Evolutionary conservation across 257 asterid species (phyloP).

Genomic region (Mitragyna speciosa): DNA sequence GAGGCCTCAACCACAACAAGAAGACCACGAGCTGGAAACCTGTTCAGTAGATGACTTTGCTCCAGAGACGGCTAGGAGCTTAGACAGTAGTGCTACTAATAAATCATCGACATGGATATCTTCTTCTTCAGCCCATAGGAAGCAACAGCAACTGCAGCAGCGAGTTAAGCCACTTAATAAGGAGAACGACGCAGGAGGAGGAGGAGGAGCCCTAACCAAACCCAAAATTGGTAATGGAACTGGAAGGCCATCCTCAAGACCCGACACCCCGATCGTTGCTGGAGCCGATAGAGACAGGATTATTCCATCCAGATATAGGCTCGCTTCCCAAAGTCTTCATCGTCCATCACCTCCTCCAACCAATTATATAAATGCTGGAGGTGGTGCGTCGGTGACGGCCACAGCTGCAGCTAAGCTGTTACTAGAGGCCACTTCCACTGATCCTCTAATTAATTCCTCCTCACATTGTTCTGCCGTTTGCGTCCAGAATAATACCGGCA

Average conservation of each 20-base stretch:
- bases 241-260: conserved; percentile 42
- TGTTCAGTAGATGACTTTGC: neutral
- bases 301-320: conserved; percentile 65
- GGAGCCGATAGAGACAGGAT: conserved; percentile 43
- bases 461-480: conserved; percentile 41
- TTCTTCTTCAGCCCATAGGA: conserved; percentile 17
- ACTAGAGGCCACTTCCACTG: conserved; percentile 57
- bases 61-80: conserved; percentile 14
- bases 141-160: conserved; percentile 20
- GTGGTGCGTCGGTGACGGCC: conserved; percentile 21
- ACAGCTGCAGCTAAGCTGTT: conserved; percentile 69
- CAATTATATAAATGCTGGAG: conserved; percentile 25
- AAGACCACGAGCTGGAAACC: conserved; percentile 13
- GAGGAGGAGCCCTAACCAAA: conserved; percentile 13
- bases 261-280: conserved; percentile 51
- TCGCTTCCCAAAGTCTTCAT: conserved; percentile 29
- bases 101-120: neutral
- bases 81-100: conserved; percentile 2
- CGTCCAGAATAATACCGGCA: conserved; percentile 17
- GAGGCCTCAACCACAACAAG: neutral
- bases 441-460: neutral
- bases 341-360: conserved; percentile 39
- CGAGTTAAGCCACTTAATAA: conserved; percentile 31
- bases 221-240: conserved; percentile 9
- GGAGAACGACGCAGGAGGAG: conserved; percentile 27